These are phyloP conservation scores for Xenoacremonium recifei DNA, from an alignment of 2,329 filamentous ascomycete genomes.

Conservation along the genomic window DNA sequence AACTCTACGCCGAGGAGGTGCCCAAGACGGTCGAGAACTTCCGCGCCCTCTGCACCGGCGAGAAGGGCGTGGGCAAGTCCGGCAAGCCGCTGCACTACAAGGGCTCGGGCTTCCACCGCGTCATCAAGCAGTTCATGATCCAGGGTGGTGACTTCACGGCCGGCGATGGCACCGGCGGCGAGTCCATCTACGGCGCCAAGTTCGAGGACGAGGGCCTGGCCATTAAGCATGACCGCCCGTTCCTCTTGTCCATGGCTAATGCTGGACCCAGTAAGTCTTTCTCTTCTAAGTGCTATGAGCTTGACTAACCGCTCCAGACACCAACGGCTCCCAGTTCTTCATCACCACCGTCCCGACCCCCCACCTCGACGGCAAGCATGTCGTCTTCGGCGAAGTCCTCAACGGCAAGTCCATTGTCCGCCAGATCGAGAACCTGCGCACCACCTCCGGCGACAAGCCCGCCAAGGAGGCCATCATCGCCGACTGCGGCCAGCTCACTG, in stretches of 20 bases:
- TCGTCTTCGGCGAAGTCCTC: slow-evolving; percentile 93
- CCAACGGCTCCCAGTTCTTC: slow-evolving; percentile 98
- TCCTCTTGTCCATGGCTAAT: slow-evolving; percentile 96
- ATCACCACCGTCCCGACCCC: slow-evolving; percentile 93
- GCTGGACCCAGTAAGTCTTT: slow-evolving; percentile 74
- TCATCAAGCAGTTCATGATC: slow-evolving; percentile 99
- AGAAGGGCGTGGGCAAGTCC: slow-evolving; percentile 79
- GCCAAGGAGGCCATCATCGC: slow-evolving; percentile 67
- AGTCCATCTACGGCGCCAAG: slow-evolving; percentile 96
- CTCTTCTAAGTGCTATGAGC: background rate
- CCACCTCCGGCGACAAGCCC: slow-evolving; percentile 76
- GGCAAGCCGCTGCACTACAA: slow-evolving; percentile 93
- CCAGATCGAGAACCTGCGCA: slow-evolving; percentile 82
- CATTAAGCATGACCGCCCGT: slow-evolving; percentile 86
- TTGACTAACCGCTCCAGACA: slow-evolving; percentile 51
- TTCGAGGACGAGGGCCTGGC: slow-evolving; percentile 97
- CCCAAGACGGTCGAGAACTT: slow-evolving; percentile 98
- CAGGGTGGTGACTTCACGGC: slow-evolving; percentile 91
- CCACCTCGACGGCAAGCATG: slow-evolving; percentile 94
- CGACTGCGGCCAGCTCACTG: slow-evolving; percentile 84
- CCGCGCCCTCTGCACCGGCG: slow-evolving; percentile 88
- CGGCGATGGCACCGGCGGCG: slow-evolving; percentile 91
- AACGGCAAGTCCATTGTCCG: slow-evolving; percentile 89
- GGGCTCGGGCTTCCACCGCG: slow-evolving; percentile 87
- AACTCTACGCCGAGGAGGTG: slow-evolving; percentile 74